Evolutionary conservation across 495 filamentous ascomycete genomes (phyloP).

Genomic region (Tuber melanosporum): DNA sequence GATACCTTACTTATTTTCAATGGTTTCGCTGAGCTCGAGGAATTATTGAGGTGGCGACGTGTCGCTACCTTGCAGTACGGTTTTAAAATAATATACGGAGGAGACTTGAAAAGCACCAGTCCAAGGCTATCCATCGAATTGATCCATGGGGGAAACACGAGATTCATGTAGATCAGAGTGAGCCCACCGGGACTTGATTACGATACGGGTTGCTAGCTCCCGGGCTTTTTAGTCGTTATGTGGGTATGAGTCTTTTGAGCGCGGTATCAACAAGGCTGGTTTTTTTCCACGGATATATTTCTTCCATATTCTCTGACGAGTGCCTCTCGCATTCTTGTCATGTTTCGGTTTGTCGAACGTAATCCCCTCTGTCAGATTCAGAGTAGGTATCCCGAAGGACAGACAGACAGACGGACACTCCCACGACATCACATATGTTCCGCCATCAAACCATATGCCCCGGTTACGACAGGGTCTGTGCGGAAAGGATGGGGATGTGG

Average conservation of each 20-base stretch:
- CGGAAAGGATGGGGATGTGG: not conserved
- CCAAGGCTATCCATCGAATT: not conserved
- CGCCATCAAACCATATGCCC: not conserved
- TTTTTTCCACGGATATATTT: not conserved
- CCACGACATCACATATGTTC: not conserved
- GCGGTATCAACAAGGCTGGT: not conserved
- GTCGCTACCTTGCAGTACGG: not conserved
- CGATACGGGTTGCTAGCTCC: not conserved
- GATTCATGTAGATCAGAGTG: not conserved
- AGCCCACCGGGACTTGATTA: not conserved
- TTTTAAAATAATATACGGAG: not conserved
- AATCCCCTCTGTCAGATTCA: not conserved
- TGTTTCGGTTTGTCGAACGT: not conserved
- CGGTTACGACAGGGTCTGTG: not conserved
- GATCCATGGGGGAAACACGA: not conserved
- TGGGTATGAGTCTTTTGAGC: not conserved
- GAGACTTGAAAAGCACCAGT: not conserved
- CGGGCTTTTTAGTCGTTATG: not conserved
- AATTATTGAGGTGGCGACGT: not conserved
- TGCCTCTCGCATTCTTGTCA: not conserved
- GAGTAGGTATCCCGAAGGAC: not conserved
- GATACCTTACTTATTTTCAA: not conserved
- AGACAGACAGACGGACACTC: not conserved
- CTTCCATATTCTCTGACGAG: not conserved
- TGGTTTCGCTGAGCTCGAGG: not conserved